Evolutionary conservation across 306 rosid genomes (phyloP).

Genomic region (Nissolia schottii): DNA sequence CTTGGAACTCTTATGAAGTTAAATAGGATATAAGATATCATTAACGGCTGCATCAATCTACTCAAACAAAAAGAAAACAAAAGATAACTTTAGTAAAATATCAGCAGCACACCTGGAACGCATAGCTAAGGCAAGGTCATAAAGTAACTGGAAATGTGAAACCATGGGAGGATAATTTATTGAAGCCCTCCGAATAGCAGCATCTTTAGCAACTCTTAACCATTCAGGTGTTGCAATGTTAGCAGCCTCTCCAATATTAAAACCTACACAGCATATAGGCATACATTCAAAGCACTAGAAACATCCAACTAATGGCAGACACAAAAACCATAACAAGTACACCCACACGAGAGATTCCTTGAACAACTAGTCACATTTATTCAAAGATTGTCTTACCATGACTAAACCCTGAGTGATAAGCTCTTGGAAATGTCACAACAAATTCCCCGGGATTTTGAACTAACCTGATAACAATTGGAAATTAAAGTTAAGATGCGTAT

Average conservation of each 20-base stretch:
- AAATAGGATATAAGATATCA: neutral
- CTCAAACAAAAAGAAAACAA: neutral
- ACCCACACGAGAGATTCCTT: neutral
- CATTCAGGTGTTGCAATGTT: slow-evolving; percentile 99
- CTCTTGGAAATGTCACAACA: slow-evolving; percentile 99
- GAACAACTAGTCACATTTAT: neutral
- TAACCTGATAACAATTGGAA: slow-evolving; percentile 56
- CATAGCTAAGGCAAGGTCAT: slow-evolving; percentile 91
- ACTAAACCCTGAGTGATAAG: slow-evolving; percentile 98
- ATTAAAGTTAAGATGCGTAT: slow-evolving; percentile 29
- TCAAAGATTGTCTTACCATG: slow-evolving; percentile 63
- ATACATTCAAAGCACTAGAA: slow-evolving; percentile 28
- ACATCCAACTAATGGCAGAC: slow-evolving; percentile 20
- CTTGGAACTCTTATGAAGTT: neutral
- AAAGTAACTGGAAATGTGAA: slow-evolving; percentile 94
- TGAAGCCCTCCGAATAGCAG: slow-evolving; percentile 98
- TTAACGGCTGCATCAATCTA: neutral
- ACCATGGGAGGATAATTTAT: slow-evolving; percentile 97
- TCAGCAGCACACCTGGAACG: slow-evolving; percentile 60
- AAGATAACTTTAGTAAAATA: neutral
- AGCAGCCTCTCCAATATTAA: slow-evolving; percentile 97
- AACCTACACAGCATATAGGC: slow-evolving; percentile 50
- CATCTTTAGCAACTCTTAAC: slow-evolving; percentile 95
- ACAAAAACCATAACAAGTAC: neutral
- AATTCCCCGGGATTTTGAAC: slow-evolving; percentile 99